Conservation (phyloP, 129 eudicot species). For the Tanacetum coccineum region DNA sequence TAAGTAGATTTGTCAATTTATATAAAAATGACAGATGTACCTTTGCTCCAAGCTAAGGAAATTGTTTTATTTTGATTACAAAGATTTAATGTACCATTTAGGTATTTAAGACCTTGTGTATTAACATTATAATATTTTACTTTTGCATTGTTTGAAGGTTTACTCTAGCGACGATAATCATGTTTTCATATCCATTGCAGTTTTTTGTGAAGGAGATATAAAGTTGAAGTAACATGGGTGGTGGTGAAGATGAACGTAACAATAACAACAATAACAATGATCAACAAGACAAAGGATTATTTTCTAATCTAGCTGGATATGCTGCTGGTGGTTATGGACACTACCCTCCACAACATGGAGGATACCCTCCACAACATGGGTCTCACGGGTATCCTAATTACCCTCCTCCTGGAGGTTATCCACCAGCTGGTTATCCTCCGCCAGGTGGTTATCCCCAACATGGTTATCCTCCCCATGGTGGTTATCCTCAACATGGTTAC, state of each 20-base stretch:
- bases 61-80: background rate
- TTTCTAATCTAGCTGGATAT: constrained; percentile 52
- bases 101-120: background rate
- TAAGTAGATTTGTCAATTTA: background rate
- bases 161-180: background rate
- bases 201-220: constrained; percentile 19
- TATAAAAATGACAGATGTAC: background rate
- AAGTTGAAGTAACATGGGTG: constrained; percentile 53
- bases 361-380: constrained; percentile 35
- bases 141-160: no score
- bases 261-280: constrained; percentile 16
- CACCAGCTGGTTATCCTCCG: constrained; percentile 34
- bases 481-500: constrained; percentile 30
- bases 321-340: constrained; percentile 48
- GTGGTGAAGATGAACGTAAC: constrained; percentile 37
- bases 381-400: constrained; percentile 14
- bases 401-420: constrained; percentile 46
- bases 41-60: background rate
- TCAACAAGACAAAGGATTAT: constrained; percentile 56
- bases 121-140: background rate
- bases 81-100: background rate
- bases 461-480: constrained; percentile 30
- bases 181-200: constrained; percentile 20
- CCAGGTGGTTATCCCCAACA: constrained; percentile 40
- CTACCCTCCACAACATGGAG: constrained; percentile 30